phyloP scores from a whole-genome alignment of 2,329 filamentous ascomycete genomes.

The Aspergillus fumigatiaffinis region DNA sequence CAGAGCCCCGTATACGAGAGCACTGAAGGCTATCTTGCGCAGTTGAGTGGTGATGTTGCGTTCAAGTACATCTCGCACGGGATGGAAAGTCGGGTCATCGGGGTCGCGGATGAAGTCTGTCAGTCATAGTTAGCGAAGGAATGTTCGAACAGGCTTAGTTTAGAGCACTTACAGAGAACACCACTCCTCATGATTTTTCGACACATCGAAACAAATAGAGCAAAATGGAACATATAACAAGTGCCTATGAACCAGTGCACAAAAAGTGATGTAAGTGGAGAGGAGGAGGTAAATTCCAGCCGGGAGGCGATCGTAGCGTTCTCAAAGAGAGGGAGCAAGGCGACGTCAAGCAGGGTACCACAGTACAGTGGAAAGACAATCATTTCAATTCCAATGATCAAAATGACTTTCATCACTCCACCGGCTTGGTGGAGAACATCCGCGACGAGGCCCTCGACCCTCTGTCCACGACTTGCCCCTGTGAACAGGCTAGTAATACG shows the following conservation, averaged over 20 bases:
- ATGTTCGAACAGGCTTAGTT: constrained; percentile 2
- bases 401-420: constrained; percentile 93
- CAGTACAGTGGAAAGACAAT: constrained; percentile 95
- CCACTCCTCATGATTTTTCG: constrained; percentile 94
- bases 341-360: constrained; percentile 81
- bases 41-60: constrained; percentile 88
- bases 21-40: constrained; percentile 93
- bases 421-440: constrained; percentile 89
- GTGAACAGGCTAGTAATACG: constrained; percentile 68
- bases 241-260: constrained; percentile 99
- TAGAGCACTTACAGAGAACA: constrained; percentile 69
- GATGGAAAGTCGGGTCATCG: constrained; percentile 97
- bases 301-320: constrained; percentile 72
- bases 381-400: constrained; percentile 99
- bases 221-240: constrained; percentile 99
- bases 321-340: constrained; percentile 84
- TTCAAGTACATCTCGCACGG: constrained; percentile 92
- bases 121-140: constrained; percentile 2
- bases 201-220: constrained; percentile 97
- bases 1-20: constrained; percentile 87
- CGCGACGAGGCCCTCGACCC: constrained; percentile 67
- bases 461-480: constrained; percentile 50
- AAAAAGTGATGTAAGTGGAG: constrained; percentile 86
- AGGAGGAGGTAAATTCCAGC: constrained; percentile 70
- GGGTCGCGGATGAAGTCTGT: constrained; percentile 94